A percentile compares a stretch with the other conserved stretches of the same genome.
phyloP scores from a whole-genome alignment of 208 protist genomes.

The Trypanosoma theileri region DNA sequence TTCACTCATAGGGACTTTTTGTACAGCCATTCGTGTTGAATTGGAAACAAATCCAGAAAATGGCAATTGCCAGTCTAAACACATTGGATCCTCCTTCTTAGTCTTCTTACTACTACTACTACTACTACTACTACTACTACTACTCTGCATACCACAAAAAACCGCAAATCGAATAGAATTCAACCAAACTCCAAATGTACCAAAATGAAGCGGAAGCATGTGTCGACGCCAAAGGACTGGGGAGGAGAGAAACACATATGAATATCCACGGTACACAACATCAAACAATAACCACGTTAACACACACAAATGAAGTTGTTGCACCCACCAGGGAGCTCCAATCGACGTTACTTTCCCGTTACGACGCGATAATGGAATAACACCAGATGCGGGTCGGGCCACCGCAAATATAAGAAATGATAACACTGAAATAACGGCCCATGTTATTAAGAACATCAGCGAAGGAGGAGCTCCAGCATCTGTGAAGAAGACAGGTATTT shows the following conservation, averaged over 20 bases:
- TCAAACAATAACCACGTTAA: slow-evolving; percentile 44
- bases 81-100: not conserved
- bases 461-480: slow-evolving; percentile 42
- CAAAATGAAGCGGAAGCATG: slow-evolving; percentile 44
- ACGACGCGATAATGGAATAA: not conserved
- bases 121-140: not conserved
- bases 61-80: slow-evolving; percentile 17
- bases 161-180: slow-evolving; percentile 43
- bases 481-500: slow-evolving; percentile 20
- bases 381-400: slow-evolving; percentile 29
- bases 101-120: too few species aligned
- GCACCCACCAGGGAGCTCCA: slow-evolving; percentile 25
- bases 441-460: slow-evolving; percentile 16
- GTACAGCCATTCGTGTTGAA: not conserved
- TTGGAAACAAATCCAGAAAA: not conserved
- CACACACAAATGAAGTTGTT: slow-evolving; percentile 33
- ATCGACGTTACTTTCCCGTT: not conserved
- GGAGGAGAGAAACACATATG: slow-evolving; percentile 44
- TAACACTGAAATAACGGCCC: slow-evolving; percentile 33
- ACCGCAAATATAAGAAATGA: slow-evolving; percentile 51
- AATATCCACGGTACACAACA: slow-evolving; percentile 38
- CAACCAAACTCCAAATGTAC: slow-evolving; percentile 35
- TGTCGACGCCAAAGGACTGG: slow-evolving; percentile 46
- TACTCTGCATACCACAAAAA: slow-evolving; percentile 23
- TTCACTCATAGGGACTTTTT: not conserved